phyloP scores from a whole-genome alignment of 164 flowering plant species.

The Protea cynaroides region DNA sequence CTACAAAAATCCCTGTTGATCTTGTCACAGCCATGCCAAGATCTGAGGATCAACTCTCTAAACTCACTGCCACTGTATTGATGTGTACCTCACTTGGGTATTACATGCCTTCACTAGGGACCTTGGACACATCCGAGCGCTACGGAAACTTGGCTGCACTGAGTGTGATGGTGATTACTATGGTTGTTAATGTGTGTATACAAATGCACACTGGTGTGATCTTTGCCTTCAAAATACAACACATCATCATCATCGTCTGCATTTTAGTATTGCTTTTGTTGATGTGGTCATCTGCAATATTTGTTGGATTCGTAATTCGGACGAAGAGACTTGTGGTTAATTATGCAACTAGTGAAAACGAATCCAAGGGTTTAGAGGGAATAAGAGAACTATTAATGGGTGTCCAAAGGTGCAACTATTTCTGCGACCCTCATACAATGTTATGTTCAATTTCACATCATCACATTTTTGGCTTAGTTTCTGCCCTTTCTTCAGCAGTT shows the following conservation, averaged over 20 bases:
- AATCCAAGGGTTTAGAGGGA: background rate
- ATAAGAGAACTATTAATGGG: background rate
- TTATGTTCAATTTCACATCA: background rate
- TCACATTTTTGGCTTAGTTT: background rate
- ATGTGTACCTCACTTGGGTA: slow-evolving; percentile 8
- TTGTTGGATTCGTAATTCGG: background rate
- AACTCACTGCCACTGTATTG: slow-evolving; percentile 10
- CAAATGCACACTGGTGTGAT: slow-evolving; percentile 12
- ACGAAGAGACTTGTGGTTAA: background rate
- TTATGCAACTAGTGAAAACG: too few relatives aligned
- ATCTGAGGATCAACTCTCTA: slow-evolving; percentile 11
- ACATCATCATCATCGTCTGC: background rate
- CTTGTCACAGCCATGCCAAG: slow-evolving; percentile 6
- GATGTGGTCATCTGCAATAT: background rate
- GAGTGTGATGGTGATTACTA: slow-evolving; percentile 11
- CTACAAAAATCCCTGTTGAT: slow-evolving; percentile 16
- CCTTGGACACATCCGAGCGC: background rate
- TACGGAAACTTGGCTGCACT: slow-evolving; percentile 5
- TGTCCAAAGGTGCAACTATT: background rate
- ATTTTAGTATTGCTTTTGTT: slow-evolving; percentile 3
- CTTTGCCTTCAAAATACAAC: background rate
- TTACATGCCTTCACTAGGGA: slow-evolving; percentile 6
- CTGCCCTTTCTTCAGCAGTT: background rate
- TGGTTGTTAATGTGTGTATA: slow-evolving; percentile 10
- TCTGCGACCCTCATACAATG: background rate